These are phyloP conservation scores for Setaria viridis DNA, from an alignment of 202 grass and related monocot genomes.

Conservation along the genomic window DNA sequence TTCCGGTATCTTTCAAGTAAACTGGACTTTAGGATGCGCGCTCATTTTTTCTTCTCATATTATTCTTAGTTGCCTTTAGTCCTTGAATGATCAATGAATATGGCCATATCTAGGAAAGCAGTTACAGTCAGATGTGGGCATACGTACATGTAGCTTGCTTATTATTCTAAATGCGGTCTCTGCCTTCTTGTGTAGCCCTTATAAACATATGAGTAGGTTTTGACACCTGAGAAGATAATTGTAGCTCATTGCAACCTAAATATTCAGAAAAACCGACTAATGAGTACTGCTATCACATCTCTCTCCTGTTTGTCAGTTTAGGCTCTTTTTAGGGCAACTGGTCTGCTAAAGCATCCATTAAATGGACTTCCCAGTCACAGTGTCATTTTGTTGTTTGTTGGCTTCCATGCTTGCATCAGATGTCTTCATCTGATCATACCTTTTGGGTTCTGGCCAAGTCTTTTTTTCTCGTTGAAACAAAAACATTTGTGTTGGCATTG, in stretches of 20 bases:
- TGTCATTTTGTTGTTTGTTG: background rate
- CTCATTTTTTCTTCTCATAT: conserved; percentile 19
- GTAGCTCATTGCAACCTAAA: background rate
- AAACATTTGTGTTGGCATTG: background rate
- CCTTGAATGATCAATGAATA: background rate
- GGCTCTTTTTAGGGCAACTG: background rate
- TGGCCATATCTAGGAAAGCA: background rate
- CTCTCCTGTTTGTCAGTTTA: background rate
- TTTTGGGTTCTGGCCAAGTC: background rate
- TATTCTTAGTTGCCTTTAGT: background rate
- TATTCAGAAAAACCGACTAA: background rate
- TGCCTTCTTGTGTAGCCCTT: background rate
- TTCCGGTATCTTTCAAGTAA: background rate
- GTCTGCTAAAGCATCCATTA: background rate
- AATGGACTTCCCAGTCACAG: background rate
- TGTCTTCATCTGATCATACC: background rate
- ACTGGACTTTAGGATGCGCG: background rate
- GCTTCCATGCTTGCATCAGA: background rate
- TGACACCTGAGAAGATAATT: background rate
- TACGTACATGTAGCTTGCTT: background rate
- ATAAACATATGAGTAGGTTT: background rate
- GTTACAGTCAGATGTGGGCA: background rate
- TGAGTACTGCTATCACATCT: background rate
- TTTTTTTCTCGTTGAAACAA: background rate
- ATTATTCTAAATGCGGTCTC: background rate